Conservation (phyloP, 2,329 filamentous ascomycete genomes). For the Cladorrhinum sp. region DNA sequence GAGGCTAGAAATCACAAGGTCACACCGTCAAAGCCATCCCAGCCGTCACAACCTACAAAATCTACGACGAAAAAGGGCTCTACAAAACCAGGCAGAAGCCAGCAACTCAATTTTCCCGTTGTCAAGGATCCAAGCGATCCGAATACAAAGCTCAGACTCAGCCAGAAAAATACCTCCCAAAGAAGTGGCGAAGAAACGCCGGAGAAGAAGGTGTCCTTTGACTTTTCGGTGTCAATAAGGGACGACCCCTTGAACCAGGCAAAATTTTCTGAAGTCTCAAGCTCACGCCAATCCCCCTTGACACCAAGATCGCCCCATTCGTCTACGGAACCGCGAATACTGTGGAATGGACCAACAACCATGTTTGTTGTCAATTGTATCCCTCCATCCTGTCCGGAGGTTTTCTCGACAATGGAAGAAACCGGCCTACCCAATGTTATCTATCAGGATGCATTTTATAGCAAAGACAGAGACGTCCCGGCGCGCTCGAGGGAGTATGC, state of each 20-base stretch:
- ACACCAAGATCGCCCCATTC: not conserved
- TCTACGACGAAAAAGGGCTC: slow-evolving; percentile 32
- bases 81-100: slow-evolving; percentile 34
- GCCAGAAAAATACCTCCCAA: slow-evolving; percentile 60
- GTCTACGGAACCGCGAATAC: slow-evolving; percentile 5
- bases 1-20: not conserved
- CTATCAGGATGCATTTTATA: slow-evolving; percentile 84
- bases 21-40: slow-evolving; percentile 4
- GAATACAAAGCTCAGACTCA: slow-evolving; percentile 60
- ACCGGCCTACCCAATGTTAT: slow-evolving; percentile 63
- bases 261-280: not conserved
- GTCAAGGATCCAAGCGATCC: slow-evolving; percentile 73
- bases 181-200: slow-evolving; percentile 39
- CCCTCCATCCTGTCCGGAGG: slow-evolving; percentile 39
- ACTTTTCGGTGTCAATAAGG: slow-evolving; percentile 20
- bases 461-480: slow-evolving; percentile 79
- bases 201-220: slow-evolving; percentile 38
- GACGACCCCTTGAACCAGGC: slow-evolving; percentile 1
- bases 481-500: slow-evolving; percentile 76
- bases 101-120: slow-evolving; percentile 62
- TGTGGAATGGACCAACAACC: slow-evolving; percentile 24
- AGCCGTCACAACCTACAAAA: slow-evolving; percentile 27
- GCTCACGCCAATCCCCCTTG: not conserved
- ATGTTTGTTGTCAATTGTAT: slow-evolving; percentile 33
- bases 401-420: slow-evolving; percentile 56